phyloP scores from a whole-genome alignment of 1,284 basidiomycete genomes.

The Lentinula novae-zelandiae region DNA sequence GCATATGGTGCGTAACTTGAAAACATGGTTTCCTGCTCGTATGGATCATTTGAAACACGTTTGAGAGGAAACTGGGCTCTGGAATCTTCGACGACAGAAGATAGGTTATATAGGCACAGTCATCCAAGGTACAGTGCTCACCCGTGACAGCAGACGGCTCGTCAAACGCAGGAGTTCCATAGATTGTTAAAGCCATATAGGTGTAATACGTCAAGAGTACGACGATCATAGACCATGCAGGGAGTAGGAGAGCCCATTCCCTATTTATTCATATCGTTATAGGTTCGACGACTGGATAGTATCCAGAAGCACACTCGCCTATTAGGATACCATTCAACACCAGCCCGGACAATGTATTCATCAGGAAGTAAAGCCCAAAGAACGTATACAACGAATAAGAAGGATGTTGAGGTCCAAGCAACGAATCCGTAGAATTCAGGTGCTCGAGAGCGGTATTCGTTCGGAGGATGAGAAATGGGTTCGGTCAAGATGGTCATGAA shows the following conservation, averaged over 20 bases:
- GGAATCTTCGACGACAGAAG: slow-evolving; percentile 38
- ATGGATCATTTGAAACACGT: slow-evolving; percentile 36
- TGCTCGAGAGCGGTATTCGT: slow-evolving; percentile 53
- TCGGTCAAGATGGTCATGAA: not conserved
- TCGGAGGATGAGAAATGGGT: slow-evolving; percentile 38
- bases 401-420: slow-evolving; percentile 74
- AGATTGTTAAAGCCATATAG: slow-evolving; percentile 74
- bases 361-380: slow-evolving; percentile 63
- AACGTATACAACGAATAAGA: slow-evolving; percentile 68
- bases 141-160: slow-evolving; percentile 44
- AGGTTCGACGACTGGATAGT: not conserved
- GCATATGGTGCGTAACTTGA: slow-evolving; percentile 41
- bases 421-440: slow-evolving; percentile 89
- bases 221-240: slow-evolving; percentile 72
- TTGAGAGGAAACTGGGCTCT: slow-evolving; percentile 48
- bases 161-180: slow-evolving; percentile 66
- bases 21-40: slow-evolving; percentile 30
- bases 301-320: slow-evolving; percentile 44
- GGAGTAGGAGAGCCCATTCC: slow-evolving; percentile 85
- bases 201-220: slow-evolving; percentile 75
- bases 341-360: slow-evolving; percentile 54
- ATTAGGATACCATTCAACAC: slow-evolving; percentile 85
- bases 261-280: slow-evolving; percentile 31
- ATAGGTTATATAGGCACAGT: not conserved
- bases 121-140: not conserved